Percentiles rank a stretch among this genome's conserved stretches.
Conservation (phyloP, 352 stramenopile species). For the Pythium scleroteichum region DNA sequence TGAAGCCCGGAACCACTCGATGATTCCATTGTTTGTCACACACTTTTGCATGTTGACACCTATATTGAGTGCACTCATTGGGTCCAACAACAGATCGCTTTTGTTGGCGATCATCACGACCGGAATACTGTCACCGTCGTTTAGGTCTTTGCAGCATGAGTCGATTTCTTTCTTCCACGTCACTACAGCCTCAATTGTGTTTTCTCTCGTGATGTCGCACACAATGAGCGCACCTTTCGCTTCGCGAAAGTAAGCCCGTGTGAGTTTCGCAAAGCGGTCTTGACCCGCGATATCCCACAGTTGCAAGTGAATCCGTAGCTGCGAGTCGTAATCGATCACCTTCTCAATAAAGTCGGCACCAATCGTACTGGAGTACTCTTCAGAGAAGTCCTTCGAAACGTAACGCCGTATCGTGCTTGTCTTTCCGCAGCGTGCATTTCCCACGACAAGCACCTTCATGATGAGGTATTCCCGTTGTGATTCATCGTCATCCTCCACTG, state of each 20-base stretch:
- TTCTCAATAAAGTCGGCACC: slow-evolving; percentile 88
- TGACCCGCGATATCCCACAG: slow-evolving; percentile 90
- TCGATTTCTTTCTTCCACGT: slow-evolving; percentile 86
- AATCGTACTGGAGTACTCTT: slow-evolving; percentile 86
- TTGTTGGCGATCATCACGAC: slow-evolving; percentile 88
- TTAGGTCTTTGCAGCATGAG: slow-evolving; percentile 53
- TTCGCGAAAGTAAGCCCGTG: slow-evolving; percentile 80
- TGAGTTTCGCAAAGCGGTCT: slow-evolving; percentile 89
- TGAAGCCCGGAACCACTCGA: slow-evolving; percentile 78
- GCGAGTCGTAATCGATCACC: slow-evolving; percentile 58
- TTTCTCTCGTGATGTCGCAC: slow-evolving; percentile 84
- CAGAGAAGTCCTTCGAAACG: slow-evolving; percentile 67
- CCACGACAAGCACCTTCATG: slow-evolving; percentile 87
- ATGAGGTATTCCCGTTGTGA: slow-evolving; percentile 47
- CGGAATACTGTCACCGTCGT: slow-evolving; percentile 46
- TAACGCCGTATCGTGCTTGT: slow-evolving; percentile 84
- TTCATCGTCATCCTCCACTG: slow-evolving; percentile 17
- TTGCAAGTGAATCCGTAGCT: slow-evolving; percentile 66
- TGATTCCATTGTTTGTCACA: slow-evolving; percentile 63
- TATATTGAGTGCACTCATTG: slow-evolving; percentile 63
- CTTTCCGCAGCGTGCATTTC: slow-evolving; percentile 88
- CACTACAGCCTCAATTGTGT: slow-evolving; percentile 83
- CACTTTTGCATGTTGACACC: slow-evolving; percentile 88
- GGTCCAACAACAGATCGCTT: slow-evolving; percentile 75
- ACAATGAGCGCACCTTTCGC: slow-evolving; percentile 84